Percentiles rank a stretch among this genome's conserved stretches.
phyloP scores from a whole-genome alignment of 2,329 filamentous ascomycete genomes.

The Sporothrix protearum region DNA sequence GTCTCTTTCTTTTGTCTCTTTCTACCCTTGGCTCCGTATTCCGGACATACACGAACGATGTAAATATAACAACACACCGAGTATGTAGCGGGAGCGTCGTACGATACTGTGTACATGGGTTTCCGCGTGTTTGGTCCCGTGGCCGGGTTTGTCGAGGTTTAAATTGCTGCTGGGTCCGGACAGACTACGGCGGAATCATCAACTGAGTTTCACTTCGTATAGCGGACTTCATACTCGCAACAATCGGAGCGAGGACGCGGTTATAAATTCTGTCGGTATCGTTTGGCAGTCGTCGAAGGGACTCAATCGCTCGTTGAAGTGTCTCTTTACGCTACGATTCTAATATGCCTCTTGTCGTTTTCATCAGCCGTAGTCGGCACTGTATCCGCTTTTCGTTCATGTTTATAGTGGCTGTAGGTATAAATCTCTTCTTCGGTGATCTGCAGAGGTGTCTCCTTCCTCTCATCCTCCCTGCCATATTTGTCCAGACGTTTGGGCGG shows the following conservation, averaged over 20 bases:
- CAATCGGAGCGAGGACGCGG: not conserved
- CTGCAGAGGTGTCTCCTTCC: not conserved
- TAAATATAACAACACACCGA: not conserved
- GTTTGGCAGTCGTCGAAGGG: not conserved
- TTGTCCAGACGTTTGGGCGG: not conserved
- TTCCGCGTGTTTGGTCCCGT: slow-evolving; percentile 16
- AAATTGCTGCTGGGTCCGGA: slow-evolving; percentile 12
- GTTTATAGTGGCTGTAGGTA: not conserved
- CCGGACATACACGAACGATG: too few species aligned
- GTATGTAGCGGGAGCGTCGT: too few species aligned
- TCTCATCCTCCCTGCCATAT: not conserved
- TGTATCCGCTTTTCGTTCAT: not conserved
- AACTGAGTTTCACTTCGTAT: not conserved
- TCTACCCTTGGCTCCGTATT: not conserved
- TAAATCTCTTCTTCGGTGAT: not conserved
- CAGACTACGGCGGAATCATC: not conserved
- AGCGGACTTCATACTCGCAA: not conserved
- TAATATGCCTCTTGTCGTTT: not conserved
- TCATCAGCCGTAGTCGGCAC: not conserved
- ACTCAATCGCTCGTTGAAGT: not conserved
- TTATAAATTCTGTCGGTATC: not conserved
- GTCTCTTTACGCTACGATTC: not conserved
- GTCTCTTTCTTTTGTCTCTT: too few species aligned
- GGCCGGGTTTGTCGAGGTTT: not conserved
- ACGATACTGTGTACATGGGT: slow-evolving; percentile 9